Percentiles rank a stretch among this genome's conserved stretches.
Evolutionary conservation across 768 basidiomycete species (phyloP).

Genomic region (Serendipita sp.): DNA sequence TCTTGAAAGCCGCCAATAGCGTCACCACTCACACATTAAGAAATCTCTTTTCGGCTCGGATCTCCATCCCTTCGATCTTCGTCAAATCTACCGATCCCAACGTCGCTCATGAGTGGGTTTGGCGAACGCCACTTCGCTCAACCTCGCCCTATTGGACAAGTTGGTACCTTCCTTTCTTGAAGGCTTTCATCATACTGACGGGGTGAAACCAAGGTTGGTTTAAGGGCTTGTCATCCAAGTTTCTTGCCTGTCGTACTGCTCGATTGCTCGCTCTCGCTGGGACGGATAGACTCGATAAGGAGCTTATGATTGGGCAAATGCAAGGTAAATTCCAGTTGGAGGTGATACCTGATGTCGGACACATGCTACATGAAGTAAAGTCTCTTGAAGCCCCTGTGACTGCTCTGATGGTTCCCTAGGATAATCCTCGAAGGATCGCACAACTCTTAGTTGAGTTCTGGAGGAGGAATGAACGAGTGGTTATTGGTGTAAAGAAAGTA

Average conservation of each 20-base stretch:
- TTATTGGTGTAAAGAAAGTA: conserved; percentile 46
- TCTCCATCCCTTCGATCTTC: conserved; percentile 77
- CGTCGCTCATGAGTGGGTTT: conserved; percentile 35
- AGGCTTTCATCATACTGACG: background rate
- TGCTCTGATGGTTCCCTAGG: conserved; percentile 31
- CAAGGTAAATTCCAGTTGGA: conserved; percentile 87
- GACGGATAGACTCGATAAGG: conserved; percentile 79
- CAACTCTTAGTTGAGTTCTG: conserved; percentile 79
- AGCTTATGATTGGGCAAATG: conserved; percentile 95
- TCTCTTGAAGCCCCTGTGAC: background rate
- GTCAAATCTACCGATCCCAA: conserved; percentile 24
- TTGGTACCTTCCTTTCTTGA: conserved; percentile 23
- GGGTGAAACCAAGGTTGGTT: conserved; percentile 63
- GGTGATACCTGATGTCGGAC: conserved; percentile 76
- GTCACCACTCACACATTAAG: conserved; percentile 68
- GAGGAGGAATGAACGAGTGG: conserved; percentile 66
- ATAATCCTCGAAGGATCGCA: conserved; percentile 69
- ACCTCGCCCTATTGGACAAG: conserved; percentile 87
- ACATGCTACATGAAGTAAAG: conserved; percentile 81
- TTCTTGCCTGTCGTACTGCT: conserved; percentile 63
- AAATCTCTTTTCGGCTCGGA: conserved; percentile 64
- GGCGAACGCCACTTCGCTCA: conserved; percentile 71
- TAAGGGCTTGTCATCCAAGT: conserved; percentile 57
- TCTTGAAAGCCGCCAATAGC: conserved; percentile 26
- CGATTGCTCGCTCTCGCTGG: conserved; percentile 84